phyloP scores from a whole-genome alignment of 192 early-diverging fungal genomes.

The Spizellomyces punctatus region DNA sequence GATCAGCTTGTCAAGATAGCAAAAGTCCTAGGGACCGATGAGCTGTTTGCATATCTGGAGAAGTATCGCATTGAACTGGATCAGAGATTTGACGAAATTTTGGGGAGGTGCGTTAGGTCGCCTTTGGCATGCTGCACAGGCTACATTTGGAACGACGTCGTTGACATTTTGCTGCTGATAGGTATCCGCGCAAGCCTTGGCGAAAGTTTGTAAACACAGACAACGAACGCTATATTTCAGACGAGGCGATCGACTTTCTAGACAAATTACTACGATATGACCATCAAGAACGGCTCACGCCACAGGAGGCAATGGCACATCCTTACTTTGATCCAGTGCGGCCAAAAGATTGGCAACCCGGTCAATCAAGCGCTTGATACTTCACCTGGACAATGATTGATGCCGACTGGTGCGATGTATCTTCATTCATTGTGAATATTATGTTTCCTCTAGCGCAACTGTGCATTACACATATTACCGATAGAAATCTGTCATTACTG shows the following conservation, averaged over 20 bases:
- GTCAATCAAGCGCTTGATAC: background rate
- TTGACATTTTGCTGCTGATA: constrained; percentile 13
- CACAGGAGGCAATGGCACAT: constrained; percentile 87
- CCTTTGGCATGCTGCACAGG: background rate
- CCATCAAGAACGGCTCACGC: constrained; percentile 86
- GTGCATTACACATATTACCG: too few relatives aligned
- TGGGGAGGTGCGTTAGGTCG: constrained; percentile 65
- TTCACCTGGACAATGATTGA: too few relatives aligned
- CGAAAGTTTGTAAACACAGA: constrained; percentile 78
- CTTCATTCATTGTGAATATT: too few relatives aligned
- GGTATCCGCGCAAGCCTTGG: constrained; percentile 90
- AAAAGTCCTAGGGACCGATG: constrained; percentile 96
- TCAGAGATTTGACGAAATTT: constrained; percentile 86
- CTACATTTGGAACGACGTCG: background rate
- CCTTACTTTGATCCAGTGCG: constrained; percentile 76
- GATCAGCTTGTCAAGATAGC: constrained; percentile 99
- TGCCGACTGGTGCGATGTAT: too few relatives aligned
- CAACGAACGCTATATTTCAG: constrained; percentile 80
- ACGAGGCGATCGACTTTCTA: constrained; percentile 86
- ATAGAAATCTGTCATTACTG: too few relatives aligned
- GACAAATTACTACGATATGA: constrained; percentile 91
- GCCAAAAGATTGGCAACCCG: constrained; percentile 15
- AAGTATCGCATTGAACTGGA: constrained; percentile 96
- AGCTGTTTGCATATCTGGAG: constrained; percentile 86
- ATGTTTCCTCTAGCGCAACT: too few relatives aligned